phyloP scores from a whole-genome alignment of 1,284 basidiomycete species.

The Cryptococcus maquisensis region DNA sequence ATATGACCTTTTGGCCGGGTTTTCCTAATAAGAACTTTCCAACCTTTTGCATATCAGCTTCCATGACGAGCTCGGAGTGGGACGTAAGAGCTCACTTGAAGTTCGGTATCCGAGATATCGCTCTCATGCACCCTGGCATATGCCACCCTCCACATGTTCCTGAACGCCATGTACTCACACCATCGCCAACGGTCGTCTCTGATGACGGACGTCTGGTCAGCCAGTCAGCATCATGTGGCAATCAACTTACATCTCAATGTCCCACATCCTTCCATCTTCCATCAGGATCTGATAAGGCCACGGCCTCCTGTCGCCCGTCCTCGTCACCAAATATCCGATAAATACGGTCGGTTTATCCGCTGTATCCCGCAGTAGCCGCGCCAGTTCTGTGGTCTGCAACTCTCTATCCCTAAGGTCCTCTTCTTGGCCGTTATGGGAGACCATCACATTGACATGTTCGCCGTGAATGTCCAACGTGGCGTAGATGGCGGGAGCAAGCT shows the following conservation, averaged over 20 bases:
- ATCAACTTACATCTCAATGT: conserved; percentile 54
- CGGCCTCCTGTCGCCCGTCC: conserved; percentile 66
- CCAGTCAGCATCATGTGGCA: background rate
- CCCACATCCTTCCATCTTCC: conserved; percentile 42
- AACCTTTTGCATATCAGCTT: conserved; percentile 51
- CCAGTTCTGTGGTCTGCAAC: conserved; percentile 77
- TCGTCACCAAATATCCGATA: conserved; percentile 77
- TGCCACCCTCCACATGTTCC: conserved; percentile 72
- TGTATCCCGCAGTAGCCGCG: conserved; percentile 67
- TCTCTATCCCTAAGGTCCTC: conserved; percentile 84
- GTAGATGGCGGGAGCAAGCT: conserved; percentile 88
- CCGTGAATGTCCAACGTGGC: conserved; percentile 82
- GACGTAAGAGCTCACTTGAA: conserved; percentile 32
- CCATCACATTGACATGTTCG: conserved; percentile 71
- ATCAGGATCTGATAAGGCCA: conserved; percentile 77
- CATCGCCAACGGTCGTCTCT: conserved; percentile 47
- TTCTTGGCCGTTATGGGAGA: conserved; percentile 92
- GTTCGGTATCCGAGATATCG: conserved; percentile 47
- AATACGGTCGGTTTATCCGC: conserved; percentile 78
- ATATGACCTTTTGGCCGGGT: conserved; percentile 55
- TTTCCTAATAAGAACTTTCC: conserved; percentile 73
- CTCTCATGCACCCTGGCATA: conserved; percentile 40
- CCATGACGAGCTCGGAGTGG: conserved; percentile 31
- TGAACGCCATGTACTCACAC: conserved; percentile 86
- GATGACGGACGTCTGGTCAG: background rate